phyloP scores from a whole-genome alignment of 768 basidiomycete species.

The Amanita phalloides region DNA sequence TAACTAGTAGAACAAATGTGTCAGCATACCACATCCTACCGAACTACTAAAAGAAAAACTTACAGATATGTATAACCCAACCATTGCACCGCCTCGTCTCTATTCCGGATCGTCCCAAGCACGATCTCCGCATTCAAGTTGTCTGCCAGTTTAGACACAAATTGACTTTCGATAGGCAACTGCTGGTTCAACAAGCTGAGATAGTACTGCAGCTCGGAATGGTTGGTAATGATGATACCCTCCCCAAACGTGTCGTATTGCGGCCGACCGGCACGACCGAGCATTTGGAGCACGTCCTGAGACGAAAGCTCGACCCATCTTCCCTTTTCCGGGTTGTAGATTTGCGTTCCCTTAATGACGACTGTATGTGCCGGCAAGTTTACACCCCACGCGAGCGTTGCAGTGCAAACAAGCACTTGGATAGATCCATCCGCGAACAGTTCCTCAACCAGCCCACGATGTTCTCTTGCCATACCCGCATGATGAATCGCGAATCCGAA shows the following conservation, averaged over 20 bases:
- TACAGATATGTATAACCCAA: slow-evolving; percentile 90
- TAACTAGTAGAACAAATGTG: slow-evolving; percentile 41
- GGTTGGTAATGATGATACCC: slow-evolving; percentile 98
- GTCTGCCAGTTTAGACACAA: slow-evolving; percentile 85
- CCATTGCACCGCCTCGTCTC: slow-evolving; percentile 98
- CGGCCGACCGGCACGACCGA: slow-evolving; percentile 93
- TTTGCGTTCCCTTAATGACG: slow-evolving; percentile 99
- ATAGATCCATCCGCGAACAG: slow-evolving; percentile 88
- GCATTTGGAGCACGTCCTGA: slow-evolving; percentile 98
- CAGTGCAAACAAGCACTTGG: slow-evolving; percentile 93
- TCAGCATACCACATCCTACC: background rate
- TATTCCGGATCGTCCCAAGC: slow-evolving; percentile 85
- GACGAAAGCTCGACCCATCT: slow-evolving; percentile 93
- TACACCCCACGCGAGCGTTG: slow-evolving; percentile 98
- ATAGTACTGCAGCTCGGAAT: slow-evolving; percentile 95
- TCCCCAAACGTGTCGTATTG: slow-evolving; percentile 97
- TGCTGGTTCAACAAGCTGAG: slow-evolving; percentile 93
- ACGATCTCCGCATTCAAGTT: slow-evolving; percentile 98
- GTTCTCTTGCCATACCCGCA: slow-evolving; percentile 90
- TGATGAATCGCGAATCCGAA: slow-evolving; percentile 99
- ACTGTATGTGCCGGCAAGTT: slow-evolving; percentile 96
- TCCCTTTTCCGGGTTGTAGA: slow-evolving; percentile 98
- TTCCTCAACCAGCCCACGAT: slow-evolving; percentile 88
- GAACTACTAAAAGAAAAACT: slow-evolving; percentile 17
- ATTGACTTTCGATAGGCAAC: slow-evolving; percentile 93